A percentile compares a stretch with the other conserved stretches of the same genome.
Evolutionary conservation across 768 basidiomycete genomes (phyloP).

Genomic region (Rossbeevera mucosa): DNA sequence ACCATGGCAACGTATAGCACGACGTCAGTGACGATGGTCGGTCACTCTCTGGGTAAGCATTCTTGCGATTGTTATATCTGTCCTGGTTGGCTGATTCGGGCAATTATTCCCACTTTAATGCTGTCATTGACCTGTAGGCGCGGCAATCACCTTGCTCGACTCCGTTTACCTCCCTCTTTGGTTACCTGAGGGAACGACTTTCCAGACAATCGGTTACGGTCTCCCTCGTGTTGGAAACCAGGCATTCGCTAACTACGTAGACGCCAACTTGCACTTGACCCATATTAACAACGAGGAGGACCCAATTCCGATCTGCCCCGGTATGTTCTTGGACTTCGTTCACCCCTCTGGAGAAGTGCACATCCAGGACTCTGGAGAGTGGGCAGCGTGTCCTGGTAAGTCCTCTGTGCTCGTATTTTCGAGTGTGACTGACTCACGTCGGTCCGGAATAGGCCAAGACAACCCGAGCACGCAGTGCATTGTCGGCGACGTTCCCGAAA

Average conservation of each 20-base stretch:
- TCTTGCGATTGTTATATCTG: not conserved
- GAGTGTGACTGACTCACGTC: not conserved
- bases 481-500: slow-evolving; percentile 15
- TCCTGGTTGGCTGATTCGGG: not conserved
- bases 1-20: slow-evolving; percentile 35
- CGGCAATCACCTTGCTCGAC: slow-evolving; percentile 30
- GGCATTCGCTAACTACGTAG: not conserved
- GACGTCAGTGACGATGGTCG: slow-evolving; percentile 40
- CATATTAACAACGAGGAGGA: slow-evolving; percentile 54
- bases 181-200: not conserved
- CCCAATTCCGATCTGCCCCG: slow-evolving; percentile 34
- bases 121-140: slow-evolving; percentile 20
- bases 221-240: not conserved
- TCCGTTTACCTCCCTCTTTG: not conserved
- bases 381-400: slow-evolving; percentile 52
- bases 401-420: not conserved
- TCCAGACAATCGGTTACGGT: slow-evolving; percentile 20
- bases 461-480: slow-evolving; percentile 41
- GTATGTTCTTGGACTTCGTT: slow-evolving; percentile 35
- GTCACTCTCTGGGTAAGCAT: slow-evolving; percentile 38
- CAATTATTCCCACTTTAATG: not conserved
- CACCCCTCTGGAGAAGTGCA: slow-evolving; percentile 42
- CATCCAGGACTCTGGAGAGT: slow-evolving; percentile 42
- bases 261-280: slow-evolving; percentile 41
- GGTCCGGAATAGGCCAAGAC: slow-evolving; percentile 42